Conservation (phyloP, 1,139 yeast genomes). For the Debaryomyces udenii region DNA sequence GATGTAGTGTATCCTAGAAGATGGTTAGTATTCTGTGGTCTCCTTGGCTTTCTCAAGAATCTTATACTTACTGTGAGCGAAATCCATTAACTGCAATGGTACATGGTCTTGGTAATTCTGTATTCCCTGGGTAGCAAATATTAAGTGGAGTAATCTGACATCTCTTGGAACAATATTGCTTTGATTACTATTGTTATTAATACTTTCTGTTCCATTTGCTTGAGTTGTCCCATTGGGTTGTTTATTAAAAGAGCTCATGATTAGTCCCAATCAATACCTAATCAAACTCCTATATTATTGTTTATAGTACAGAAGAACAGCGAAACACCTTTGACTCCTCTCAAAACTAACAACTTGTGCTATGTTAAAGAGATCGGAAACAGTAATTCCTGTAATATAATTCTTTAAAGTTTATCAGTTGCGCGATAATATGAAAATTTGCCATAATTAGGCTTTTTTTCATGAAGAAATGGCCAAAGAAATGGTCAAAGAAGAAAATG, state of each 20-base stretch:
- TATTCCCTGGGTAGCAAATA: conserved; percentile 91
- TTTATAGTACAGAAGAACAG: not conserved
- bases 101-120: conserved; percentile 94
- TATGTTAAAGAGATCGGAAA: no score
- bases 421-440: conserved; percentile 5
- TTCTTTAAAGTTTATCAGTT: conserved; percentile 2
- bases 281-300: not conserved
- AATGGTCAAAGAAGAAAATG: conserved; percentile 12
- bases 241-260: conserved; percentile 14
- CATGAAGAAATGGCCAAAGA: no score
- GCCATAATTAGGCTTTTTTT: not conserved
- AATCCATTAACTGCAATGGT: conserved; percentile 93
- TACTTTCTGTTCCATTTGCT: conserved; percentile 6
- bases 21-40: conserved; percentile 20
- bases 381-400: not conserved
- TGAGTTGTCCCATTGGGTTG: conserved; percentile 13
- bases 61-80: conserved; percentile 65
- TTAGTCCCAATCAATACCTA: conserved; percentile 1
- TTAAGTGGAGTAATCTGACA: conserved; percentile 84
- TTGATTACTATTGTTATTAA: conserved; percentile 10
- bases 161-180: conserved; percentile 70
- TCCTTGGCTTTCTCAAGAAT: conserved; percentile 6
- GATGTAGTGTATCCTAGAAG: conserved; percentile 72
- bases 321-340: not conserved
- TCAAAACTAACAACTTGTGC: no score